These are phyloP conservation scores for Xylaria venustula DNA, from an alignment of 495 filamentous ascomycete species.

Conservation along the genomic window DNA sequence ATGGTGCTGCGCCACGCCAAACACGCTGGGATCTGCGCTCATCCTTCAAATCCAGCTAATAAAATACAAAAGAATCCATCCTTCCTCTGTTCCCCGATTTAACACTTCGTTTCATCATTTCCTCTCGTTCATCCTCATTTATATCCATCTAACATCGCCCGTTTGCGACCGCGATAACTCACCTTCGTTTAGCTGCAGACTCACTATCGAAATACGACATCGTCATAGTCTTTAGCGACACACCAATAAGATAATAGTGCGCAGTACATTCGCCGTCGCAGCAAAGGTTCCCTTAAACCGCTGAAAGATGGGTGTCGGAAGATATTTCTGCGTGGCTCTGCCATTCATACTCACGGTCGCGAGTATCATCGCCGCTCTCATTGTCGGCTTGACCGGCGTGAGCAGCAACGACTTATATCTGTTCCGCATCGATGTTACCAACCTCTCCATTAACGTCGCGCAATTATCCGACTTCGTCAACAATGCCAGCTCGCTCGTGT, in stretches of 20 bases:
- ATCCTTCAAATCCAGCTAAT: background rate
- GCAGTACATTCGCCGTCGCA: too few relatives aligned
- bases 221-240: too few relatives aligned
- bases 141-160: background rate
- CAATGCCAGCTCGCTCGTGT: conserved; percentile 22
- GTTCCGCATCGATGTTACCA: conserved; percentile 62
- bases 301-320: conserved; percentile 55
- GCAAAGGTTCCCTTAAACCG: too few relatives aligned
- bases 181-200: background rate
- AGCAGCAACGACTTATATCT: conserved; percentile 69
- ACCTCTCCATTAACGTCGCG: conserved; percentile 40
- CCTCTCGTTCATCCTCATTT: background rate
- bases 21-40: conserved; percentile 14
- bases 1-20: conserved; percentile 17
- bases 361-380: conserved; percentile 67
- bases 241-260: too few relatives aligned
- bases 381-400: conserved; percentile 71
- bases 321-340: conserved; percentile 76
- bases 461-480: conserved; percentile 17
- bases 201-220: background rate
- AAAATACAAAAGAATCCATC: conserved; percentile 16
- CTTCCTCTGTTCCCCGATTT: background rate
- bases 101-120: background rate
- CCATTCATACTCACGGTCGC: conserved; percentile 74
- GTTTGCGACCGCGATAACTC: background rate